Conservation (phyloP, 441 rosid genomes). For the Breynia disticha region DNA sequence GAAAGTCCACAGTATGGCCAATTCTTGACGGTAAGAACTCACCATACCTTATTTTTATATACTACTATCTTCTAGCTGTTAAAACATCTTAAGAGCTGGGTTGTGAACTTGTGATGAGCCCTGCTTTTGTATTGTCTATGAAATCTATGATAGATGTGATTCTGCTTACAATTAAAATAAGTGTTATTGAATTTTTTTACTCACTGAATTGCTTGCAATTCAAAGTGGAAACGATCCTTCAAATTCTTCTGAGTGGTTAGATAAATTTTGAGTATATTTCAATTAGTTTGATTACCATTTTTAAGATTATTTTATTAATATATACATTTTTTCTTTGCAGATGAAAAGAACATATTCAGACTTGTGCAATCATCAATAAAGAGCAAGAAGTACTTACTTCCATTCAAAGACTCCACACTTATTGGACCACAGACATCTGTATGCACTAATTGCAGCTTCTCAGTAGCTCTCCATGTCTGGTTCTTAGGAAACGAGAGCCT, state of each 20-base stretch:
- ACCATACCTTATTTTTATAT: no score
- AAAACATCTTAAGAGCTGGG: not conserved
- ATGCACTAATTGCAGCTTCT: not conserved
- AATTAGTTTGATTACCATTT: no score
- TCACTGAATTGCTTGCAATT: no score
- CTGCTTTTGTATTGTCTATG: not conserved
- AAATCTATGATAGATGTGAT: not conserved
- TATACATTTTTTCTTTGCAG: no score
- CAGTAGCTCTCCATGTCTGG: not conserved
- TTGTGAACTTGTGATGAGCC: not conserved
- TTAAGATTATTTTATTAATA: no score
- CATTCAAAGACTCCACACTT: not conserved
- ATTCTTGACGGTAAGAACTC: conserved; percentile 45
- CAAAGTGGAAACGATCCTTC: no score
- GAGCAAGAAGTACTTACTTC: no score
- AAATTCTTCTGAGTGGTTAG: no score
- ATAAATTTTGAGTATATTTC: no score
- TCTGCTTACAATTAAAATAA: not conserved
- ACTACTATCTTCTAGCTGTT: not conserved
- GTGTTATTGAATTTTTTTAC: no score
- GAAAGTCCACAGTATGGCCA: conserved; percentile 49
- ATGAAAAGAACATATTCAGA: no score
- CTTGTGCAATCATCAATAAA: not conserved
- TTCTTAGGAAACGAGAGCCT: not conserved
- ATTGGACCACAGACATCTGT: not conserved